Conservation (phyloP, 805 yeast species). For the Ogataea kodamae region DNA sequence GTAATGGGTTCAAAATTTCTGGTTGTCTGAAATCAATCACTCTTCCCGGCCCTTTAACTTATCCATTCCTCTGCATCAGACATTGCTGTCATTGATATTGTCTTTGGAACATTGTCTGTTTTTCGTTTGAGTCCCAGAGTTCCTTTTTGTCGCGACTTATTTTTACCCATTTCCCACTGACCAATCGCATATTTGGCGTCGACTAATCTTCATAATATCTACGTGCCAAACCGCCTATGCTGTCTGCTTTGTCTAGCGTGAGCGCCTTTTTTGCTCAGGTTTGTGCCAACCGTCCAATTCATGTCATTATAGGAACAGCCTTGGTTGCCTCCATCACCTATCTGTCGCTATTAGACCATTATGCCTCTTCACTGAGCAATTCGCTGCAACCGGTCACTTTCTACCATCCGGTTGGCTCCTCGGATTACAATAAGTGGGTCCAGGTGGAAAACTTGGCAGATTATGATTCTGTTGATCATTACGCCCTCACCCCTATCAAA, state of each 20-base stretch:
- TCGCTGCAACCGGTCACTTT: constrained; percentile 26
- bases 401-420: constrained; percentile 35
- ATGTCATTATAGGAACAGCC: constrained; percentile 68
- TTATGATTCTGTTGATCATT: constrained; percentile 42
- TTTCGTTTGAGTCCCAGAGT: constrained; percentile 2
- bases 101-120: not conserved
- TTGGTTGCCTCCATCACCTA: constrained; percentile 78
- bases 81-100: too few relatives aligned
- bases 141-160: constrained; percentile 1
- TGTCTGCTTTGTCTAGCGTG: constrained; percentile 20
- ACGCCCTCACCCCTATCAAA: constrained; percentile 52
- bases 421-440: constrained; percentile 44
- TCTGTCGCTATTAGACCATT: constrained; percentile 67
- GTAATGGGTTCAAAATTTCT: constrained; percentile 9
- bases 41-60: not conserved
- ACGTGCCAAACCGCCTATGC: constrained; percentile 17
- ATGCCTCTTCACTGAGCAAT: constrained; percentile 33
- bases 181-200: constrained; percentile 3
- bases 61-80: not conserved
- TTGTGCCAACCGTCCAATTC: constrained; percentile 83
- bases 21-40: constrained; percentile 3
- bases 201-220: not conserved
- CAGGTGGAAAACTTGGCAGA: constrained; percentile 40
- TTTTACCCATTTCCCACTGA: constrained; percentile 6
- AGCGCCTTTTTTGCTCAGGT: constrained; percentile 36